phyloP scores from a whole-genome alignment of 192 early-diverging fungal species.

The Coemansia sp. region DNA sequence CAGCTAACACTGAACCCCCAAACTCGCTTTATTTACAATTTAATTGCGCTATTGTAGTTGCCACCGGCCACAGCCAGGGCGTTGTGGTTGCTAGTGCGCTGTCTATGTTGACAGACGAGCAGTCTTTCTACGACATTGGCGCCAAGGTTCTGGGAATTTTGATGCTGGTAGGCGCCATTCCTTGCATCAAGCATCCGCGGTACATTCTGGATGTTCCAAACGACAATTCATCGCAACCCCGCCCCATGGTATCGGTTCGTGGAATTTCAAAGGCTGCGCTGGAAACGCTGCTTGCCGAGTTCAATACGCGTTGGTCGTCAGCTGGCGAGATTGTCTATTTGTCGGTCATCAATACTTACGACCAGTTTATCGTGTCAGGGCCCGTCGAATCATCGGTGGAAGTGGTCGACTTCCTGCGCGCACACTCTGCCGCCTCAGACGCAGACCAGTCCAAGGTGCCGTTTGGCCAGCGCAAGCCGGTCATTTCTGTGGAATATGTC shows the following conservation, averaged over 20 bases:
- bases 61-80: slow-evolving; percentile 84
- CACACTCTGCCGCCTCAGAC: slow-evolving; percentile 4
- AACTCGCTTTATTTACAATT: background rate
- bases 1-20: too few species aligned
- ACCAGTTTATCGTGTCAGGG: slow-evolving; percentile 22
- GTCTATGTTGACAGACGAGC: slow-evolving; percentile 69
- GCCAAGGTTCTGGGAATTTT: slow-evolving; percentile 71
- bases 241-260: slow-evolving; percentile 28
- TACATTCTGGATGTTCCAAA: slow-evolving; percentile 63
- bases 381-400: background rate
- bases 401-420: slow-evolving; percentile 5
- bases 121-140: slow-evolving; percentile 74
- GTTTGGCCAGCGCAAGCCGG: slow-evolving; percentile 75
- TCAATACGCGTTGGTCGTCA: slow-evolving; percentile 7
- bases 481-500: slow-evolving; percentile 74
- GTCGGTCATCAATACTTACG: slow-evolving; percentile 17
- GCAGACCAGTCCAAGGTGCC: slow-evolving; percentile 69
- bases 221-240: slow-evolving; percentile 59
- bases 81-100: slow-evolving; percentile 82
- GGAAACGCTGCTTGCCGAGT: background rate
- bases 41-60: slow-evolving; percentile 2
- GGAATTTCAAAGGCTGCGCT: slow-evolving; percentile 9
- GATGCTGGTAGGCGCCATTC: slow-evolving; percentile 69
- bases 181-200: slow-evolving; percentile 61
- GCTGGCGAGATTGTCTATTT: slow-evolving; percentile 7